Base-by-base conservation (phyloP, 2,329 filamentous ascomycete genomes). In the Colletotrichum sp. region DNA sequence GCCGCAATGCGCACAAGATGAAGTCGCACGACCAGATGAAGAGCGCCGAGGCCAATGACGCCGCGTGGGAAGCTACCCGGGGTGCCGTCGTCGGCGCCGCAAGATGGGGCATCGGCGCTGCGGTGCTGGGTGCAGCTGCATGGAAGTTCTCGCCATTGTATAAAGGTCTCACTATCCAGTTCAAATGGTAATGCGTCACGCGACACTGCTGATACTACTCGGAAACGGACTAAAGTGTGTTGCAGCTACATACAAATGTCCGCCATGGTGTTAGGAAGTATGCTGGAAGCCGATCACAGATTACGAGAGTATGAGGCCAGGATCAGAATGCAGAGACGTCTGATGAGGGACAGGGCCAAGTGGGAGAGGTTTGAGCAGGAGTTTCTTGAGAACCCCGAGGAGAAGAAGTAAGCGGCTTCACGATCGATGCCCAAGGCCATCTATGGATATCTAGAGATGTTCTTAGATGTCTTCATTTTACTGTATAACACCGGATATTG, bases 241-340 rank as follows among this genome's bases (percentile, higher is more conserved):
- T 4, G 4, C 80, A 96, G 95, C 34, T 96, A 95, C 82, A 87
- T 96, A 18, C 94, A 96, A 83, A 95, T 96, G 93, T 95, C 93
- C n/a, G 93, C 92, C 76, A 96, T 96, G 94, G 93, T 94, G n/a
- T 81, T 95, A 39, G 95, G 95, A 59, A 90, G 92, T 81, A 94
- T 95, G 89, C 89, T 96, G 70, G 93, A 95, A 86, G 95, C 94
- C 4, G 95, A 96, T 81, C 85, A 88, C 72, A 89, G 92, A 66
- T 87, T 96, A 80, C 89, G 93, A 68, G 86, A 89, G 75, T 95
- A 94, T 80, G 94, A 96, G 83, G 87, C 92, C 15, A 87, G 87
- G 60, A 86, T 95, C 78, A 88, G 94, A 76, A 89, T 92, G 81
- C 90, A 94, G 80, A 91, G 92, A 81, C 90, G 93, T 75, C 82